phyloP scores from a whole-genome alignment of 768 basidiomycete species.

The Astraeus odoratus region DNA sequence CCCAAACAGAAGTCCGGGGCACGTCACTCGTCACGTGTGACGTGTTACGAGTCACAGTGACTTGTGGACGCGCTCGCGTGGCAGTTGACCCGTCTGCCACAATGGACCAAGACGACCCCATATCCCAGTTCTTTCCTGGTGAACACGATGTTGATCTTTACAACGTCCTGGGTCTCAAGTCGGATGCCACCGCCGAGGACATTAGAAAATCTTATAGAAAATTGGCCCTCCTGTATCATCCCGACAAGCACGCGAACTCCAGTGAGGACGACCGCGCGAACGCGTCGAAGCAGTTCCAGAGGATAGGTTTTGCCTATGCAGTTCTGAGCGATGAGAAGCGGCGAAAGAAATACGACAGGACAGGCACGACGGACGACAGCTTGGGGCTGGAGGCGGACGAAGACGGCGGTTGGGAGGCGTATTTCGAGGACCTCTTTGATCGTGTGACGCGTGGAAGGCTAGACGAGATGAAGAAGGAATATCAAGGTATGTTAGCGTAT shows the following conservation, averaged over 20 bases:
- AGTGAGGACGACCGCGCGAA: slow-evolving; percentile 54
- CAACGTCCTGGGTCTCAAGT: slow-evolving; percentile 52
- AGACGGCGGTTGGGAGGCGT: slow-evolving; percentile 85
- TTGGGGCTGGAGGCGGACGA: slow-evolving; percentile 65
- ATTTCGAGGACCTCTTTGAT: slow-evolving; percentile 88
- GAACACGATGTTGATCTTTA: slow-evolving; percentile 74
- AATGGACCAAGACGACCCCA: slow-evolving; percentile 72
- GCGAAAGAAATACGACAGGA: slow-evolving; percentile 73
- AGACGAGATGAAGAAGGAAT: slow-evolving; percentile 90
- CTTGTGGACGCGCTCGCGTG: slow-evolving; percentile 1
- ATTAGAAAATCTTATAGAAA: slow-evolving; percentile 84
- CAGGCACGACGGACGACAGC: slow-evolving; percentile 80
- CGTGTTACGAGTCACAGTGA: slow-evolving; percentile 7
- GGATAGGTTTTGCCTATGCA: slow-evolving; percentile 90
- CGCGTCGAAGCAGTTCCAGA: slow-evolving; percentile 79
- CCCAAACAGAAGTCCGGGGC: no score
- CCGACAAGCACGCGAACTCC: slow-evolving; percentile 77
- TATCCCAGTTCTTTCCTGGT: slow-evolving; percentile 70
- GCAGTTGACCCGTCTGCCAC: slow-evolving; percentile 4
- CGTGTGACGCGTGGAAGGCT: slow-evolving; percentile 78
- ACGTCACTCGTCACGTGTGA: neutral
- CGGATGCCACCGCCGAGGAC: slow-evolving; percentile 51
- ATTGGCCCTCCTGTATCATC: slow-evolving; percentile 76
- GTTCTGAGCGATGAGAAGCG: slow-evolving; percentile 76
- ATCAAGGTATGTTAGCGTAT: slow-evolving; percentile 60